phyloP scores from a whole-genome alignment of 164 flowering plant species.

The Vitis amurensis region DNA sequence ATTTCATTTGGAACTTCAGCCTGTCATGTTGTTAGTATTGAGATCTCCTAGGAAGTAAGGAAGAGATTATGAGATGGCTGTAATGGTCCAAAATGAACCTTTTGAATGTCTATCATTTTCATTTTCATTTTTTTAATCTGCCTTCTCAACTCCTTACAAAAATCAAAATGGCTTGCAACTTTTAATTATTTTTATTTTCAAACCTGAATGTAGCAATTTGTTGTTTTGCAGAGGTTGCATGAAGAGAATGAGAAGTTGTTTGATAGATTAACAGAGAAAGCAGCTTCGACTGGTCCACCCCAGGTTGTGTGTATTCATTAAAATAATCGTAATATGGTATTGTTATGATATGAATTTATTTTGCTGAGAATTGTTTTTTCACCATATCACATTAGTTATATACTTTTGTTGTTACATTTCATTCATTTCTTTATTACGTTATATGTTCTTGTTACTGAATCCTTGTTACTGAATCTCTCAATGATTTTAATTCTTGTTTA shows the following conservation, averaged over 20 bases:
- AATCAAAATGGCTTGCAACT: neutral
- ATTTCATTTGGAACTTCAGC: neutral
- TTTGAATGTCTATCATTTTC: too few relatives aligned
- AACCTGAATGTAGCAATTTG: neutral
- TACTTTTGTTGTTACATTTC: too few relatives aligned
- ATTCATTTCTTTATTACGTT: too few relatives aligned
- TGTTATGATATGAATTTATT: neutral
- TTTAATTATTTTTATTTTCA: neutral
- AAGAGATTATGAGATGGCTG: neutral
- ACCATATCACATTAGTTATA: neutral
- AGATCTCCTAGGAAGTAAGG: neutral
- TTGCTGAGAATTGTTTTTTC: neutral
- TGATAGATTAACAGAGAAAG: constrained; percentile 83
- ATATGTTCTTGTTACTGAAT: too few relatives aligned
- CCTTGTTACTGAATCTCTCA: too few relatives aligned
- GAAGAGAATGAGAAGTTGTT: constrained; percentile 97
- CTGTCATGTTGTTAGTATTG: neutral
- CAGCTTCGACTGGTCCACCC: constrained; percentile 56
- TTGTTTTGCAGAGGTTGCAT: constrained; percentile 76
- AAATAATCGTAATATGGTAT: too few relatives aligned
- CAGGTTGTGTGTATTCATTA: constrained; percentile 46
- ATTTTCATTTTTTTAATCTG: too few relatives aligned
- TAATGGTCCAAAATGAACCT: neutral
- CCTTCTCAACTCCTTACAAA: neutral
- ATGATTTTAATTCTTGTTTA: too few relatives aligned